Evolutionary conservation across 257 asterid genomes (phyloP).

Genomic region (Pogostemon cablin): DNA sequence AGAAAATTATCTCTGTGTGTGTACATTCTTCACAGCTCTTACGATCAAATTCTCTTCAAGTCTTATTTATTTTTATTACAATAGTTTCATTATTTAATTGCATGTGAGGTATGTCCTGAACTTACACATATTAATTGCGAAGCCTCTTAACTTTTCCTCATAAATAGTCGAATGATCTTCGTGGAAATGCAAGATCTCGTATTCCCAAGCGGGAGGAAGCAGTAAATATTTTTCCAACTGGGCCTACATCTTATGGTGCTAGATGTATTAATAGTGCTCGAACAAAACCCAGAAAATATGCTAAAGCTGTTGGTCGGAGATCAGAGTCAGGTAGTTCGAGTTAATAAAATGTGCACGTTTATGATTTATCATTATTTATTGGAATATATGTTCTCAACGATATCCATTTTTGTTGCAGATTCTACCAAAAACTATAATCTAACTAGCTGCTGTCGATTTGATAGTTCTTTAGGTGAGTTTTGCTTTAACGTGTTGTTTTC

Average conservation of each 20-base stretch:
- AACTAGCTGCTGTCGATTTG: conserved; percentile 58
- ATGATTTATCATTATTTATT: conserved; percentile 11
- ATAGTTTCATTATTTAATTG: neutral
- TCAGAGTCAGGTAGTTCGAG: conserved; percentile 48
- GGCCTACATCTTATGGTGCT: conserved; percentile 32
- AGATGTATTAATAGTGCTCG: conserved; percentile 29
- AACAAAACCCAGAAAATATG: conserved; percentile 38
- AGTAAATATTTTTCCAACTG: conserved; percentile 31
- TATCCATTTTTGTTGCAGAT: conserved; percentile 46
- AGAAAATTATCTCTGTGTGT: conserved; percentile 6
- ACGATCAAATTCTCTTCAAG: no score
- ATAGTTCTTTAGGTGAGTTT: conserved; percentile 80
- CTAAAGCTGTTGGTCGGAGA: conserved; percentile 40
- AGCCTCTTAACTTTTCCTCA: conserved; percentile 24
- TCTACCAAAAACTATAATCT: conserved; percentile 43
- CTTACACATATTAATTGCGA: conserved; percentile 4
- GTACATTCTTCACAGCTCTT: no score
- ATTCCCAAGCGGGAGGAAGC: conserved; percentile 37
- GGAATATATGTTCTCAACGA: conserved; percentile 22
- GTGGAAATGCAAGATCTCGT: conserved; percentile 31
- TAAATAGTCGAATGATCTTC: conserved; percentile 39
- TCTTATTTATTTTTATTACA: conserved; percentile 5
- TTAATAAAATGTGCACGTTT: conserved; percentile 11
- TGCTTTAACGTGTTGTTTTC: neutral
- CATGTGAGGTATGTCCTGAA: conserved; percentile 10